Evolutionary conservation across 768 basidiomycete species (phyloP).

Genomic region (Lactifluus echinatus): DNA sequence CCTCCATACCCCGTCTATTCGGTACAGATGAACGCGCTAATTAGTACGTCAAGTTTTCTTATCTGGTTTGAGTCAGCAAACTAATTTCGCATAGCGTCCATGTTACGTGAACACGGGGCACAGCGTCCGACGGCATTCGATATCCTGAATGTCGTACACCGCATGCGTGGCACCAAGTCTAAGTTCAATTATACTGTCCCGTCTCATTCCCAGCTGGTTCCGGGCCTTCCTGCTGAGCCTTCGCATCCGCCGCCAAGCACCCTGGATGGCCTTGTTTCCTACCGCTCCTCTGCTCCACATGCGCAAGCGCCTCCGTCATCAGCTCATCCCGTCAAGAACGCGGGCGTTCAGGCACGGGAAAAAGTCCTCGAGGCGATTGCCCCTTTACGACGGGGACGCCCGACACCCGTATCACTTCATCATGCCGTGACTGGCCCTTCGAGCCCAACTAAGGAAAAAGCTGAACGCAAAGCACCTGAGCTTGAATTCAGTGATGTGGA

Average conservation of each 20-base stretch:
- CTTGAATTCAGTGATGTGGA: slow-evolving; percentile 27
- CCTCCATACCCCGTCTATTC: slow-evolving; percentile 88
- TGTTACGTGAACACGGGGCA: slow-evolving; percentile 85
- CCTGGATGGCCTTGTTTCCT: slow-evolving; percentile 35
- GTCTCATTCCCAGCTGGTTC: slow-evolving; percentile 40
- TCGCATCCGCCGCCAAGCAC: slow-evolving; percentile 21
- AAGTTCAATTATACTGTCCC: slow-evolving; percentile 60
- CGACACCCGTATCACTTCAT: slow-evolving; percentile 25
- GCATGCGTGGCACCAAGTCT: slow-evolving; percentile 80
- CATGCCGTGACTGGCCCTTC: slow-evolving; percentile 22
- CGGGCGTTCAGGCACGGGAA: slow-evolving; percentile 63
- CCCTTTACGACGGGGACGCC: slow-evolving; percentile 68
- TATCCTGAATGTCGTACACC: slow-evolving; percentile 73
- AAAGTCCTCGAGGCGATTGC: slow-evolving; percentile 73
- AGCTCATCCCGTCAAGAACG: slow-evolving; percentile 31
- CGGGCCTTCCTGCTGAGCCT: slow-evolving; percentile 24
- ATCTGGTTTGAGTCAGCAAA: slow-evolving; percentile 15
- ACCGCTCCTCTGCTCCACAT: slow-evolving; percentile 25
- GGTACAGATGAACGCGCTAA: slow-evolving; percentile 67
- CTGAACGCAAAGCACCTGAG: slow-evolving; percentile 12
- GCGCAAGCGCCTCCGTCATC: slow-evolving; percentile 23
- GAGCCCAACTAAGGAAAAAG: slow-evolving; percentile 24
- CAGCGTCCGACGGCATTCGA: slow-evolving; percentile 87
- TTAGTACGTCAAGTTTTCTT: slow-evolving; percentile 47
- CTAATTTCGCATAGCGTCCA: slow-evolving; percentile 48